Evolutionary conservation across 768 basidiomycete genomes (phyloP), one percentile per base, ranked within the genome.

Genomic region (Tephrocybe sp.): DNA sequence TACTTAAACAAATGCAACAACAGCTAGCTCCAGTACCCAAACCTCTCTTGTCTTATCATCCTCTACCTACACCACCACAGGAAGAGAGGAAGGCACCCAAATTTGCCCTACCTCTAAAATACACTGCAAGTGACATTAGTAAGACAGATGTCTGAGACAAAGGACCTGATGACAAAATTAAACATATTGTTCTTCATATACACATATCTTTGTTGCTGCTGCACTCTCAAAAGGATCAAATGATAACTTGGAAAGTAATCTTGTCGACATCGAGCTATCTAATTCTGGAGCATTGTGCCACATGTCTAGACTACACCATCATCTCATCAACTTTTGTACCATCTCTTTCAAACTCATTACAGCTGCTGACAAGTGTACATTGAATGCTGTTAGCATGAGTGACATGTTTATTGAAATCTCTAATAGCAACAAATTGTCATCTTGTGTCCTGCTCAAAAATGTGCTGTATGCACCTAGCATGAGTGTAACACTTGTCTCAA

Each of bases 311-410:
- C 32, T 46, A 8, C 22, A 22, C 23, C 46, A 63, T 38, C 52
- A 49, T 19, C 58, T 64, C 47, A 49, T 55, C 17, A 60, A 60
- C 43, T 63, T 57, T 45, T 23, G 52, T 16, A 17, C 52, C 12
- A 62, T 62, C 30, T 39, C 55, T 6, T 54, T 57, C 0, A 53
- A 54, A 31, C 49, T 45, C 12, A 61, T 66, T 34, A 57, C 55
- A 5, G 60, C 61, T 5, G 62, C 65, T 19, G 59, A 65, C 35
- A 65, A 62, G 44, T 48, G 56, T 4, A 43, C 40, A 11, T 63
- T 65, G 45, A 48, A 54, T 20, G 62, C 17, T 3, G 7, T 26
- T 26, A 7, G 26, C 26, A 26, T 26, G 26, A 7, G 26, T 3
- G 26, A 26, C 26, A 26, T 26, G 26, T 26, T 26, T 7, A 26